Base-by-base conservation (phyloP, 176 grass and related monocot genomes). In the Zea luxurians region DNA sequence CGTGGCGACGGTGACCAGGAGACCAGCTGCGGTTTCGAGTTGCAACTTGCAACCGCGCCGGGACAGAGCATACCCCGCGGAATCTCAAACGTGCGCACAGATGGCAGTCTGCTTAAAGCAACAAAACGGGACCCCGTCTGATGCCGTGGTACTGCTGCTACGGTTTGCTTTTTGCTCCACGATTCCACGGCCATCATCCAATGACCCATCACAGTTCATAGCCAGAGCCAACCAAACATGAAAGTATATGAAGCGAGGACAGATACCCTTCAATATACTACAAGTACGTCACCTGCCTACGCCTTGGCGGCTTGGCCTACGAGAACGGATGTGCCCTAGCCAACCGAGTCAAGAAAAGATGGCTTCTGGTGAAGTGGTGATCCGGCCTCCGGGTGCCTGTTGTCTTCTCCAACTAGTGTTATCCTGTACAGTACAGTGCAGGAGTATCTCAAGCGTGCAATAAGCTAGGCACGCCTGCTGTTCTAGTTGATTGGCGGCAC, bases 51-150 rank as follows among this genome's bases (percentile, higher is more conserved):
- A 16, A 21, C 48, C 63, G 36, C 38, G 76, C 48, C 16, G 4
- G 76, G 15, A 48, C 37, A 67, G 77, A 68, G 48, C 77, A 67
- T 79, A 68, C 21, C 47, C 16, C 43, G 15, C 42, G 44, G 47
- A 16, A 48, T 57, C 37, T 8, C 17, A 21, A 50, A 34, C 73
- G 55, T 41, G 72, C 2, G 68, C 45, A 55, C 17, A 8, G 17
- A 17, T 71, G 46, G 6, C 21, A 13, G 67, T 13, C 36, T 65
- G 62, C 45, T 48, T 50, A 71, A 21, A 13, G 55, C 59, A 2
- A 37, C 34, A 37, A 44, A 21, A 60, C 58, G 15, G 21, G 42
- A 34, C 72, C 4, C 10, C 52, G 65, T 10, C 27, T 27, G 27
- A 27, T 27, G 27, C 27, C 27, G 27, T 27, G 27, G 27, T 37